Evolutionary conservation across 1,284 basidiomycete genomes (phyloP).

Genomic region (Somion occarium): DNA sequence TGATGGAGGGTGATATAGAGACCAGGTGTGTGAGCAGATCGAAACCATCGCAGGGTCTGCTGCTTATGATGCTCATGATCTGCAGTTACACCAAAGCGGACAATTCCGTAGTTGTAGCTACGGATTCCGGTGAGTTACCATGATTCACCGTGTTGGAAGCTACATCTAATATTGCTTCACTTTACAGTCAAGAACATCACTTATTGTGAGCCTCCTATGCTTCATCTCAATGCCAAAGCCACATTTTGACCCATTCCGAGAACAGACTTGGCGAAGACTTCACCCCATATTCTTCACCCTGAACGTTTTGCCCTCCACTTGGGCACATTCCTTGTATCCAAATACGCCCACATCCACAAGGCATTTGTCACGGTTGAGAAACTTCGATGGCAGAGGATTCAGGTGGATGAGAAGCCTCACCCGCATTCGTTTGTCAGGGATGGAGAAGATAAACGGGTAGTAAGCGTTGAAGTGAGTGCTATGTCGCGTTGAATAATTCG

Average conservation of each 20-base stretch:
- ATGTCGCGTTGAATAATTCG: too few species aligned
- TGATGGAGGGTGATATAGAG: constrained; percentile 80
- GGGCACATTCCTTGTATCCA: constrained; percentile 79
- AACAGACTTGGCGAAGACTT: constrained; percentile 85
- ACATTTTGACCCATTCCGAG: background rate
- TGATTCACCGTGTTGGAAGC: background rate
- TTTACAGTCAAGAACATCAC: constrained; percentile 86
- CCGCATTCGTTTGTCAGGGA: constrained; percentile 84
- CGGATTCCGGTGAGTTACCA: constrained; percentile 71
- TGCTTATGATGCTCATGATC: background rate
- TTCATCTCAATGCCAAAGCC: background rate
- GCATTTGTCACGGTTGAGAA: constrained; percentile 76
- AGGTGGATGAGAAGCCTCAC: constrained; percentile 47
- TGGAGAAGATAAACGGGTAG: constrained; percentile 83
- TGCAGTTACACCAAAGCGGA: constrained; percentile 77
- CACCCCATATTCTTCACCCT: constrained; percentile 77
- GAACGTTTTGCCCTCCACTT: constrained; percentile 88
- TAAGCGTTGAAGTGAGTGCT: constrained; percentile 53
- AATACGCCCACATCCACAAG: constrained; percentile 78
- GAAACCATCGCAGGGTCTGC: background rate
- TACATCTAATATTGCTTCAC: background rate
- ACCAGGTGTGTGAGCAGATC: constrained; percentile 55
- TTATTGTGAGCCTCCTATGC: constrained; percentile 57
- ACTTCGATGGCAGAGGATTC: constrained; percentile 84
- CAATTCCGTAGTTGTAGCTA: constrained; percentile 82